phyloP scores from a whole-genome alignment of 2,329 filamentous ascomycete species.

The Fusarium incarnatum region DNA sequence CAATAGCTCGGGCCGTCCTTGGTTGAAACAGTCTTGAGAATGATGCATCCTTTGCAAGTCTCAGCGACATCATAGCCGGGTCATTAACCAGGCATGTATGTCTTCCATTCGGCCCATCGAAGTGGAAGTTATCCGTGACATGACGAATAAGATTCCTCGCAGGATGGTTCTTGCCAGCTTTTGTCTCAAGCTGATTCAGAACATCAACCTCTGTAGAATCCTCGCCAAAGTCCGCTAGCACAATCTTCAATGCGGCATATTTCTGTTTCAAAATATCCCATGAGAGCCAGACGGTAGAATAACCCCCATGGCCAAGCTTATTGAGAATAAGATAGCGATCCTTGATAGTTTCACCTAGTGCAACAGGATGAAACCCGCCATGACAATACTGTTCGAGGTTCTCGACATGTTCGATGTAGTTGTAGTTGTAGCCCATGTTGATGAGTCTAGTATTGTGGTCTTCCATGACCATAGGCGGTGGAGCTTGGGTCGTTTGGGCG shows the following conservation, averaged over 20 bases:
- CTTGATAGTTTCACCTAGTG: slow-evolving; percentile 41
- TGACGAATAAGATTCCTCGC: slow-evolving; percentile 35
- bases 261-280: slow-evolving; percentile 40
- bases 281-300: slow-evolving; percentile 45
- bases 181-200: slow-evolving; percentile 28
- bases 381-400: slow-evolving; percentile 39
- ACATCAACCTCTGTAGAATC: slow-evolving; percentile 37
- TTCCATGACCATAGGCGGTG: slow-evolving; percentile 26
- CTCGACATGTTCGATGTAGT: slow-evolving; percentile 40
- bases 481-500: slow-evolving; percentile 28
- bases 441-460: slow-evolving; percentile 36
- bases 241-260: slow-evolving; percentile 40
- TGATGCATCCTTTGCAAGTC: slow-evolving; percentile 37
- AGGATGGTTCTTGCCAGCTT: slow-evolving; percentile 26
- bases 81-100: slow-evolving; percentile 42
- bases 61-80: slow-evolving; percentile 41
- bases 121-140: slow-evolving; percentile 37
- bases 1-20: slow-evolving; percentile 37
- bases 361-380: slow-evolving; percentile 39
- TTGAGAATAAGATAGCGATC: slow-evolving; percentile 41
- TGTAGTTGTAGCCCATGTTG: slow-evolving; percentile 40
- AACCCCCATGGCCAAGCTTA: slow-evolving; percentile 43
- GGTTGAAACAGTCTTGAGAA: slow-evolving; percentile 35
- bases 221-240: slow-evolving; percentile 40
- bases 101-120: slow-evolving; percentile 39